A percentile compares a stretch with the other conserved stretches of the same genome.
phyloP scores from a whole-genome alignment of 805 yeast species.

The Ogataea nakhonphanomensis region DNA sequence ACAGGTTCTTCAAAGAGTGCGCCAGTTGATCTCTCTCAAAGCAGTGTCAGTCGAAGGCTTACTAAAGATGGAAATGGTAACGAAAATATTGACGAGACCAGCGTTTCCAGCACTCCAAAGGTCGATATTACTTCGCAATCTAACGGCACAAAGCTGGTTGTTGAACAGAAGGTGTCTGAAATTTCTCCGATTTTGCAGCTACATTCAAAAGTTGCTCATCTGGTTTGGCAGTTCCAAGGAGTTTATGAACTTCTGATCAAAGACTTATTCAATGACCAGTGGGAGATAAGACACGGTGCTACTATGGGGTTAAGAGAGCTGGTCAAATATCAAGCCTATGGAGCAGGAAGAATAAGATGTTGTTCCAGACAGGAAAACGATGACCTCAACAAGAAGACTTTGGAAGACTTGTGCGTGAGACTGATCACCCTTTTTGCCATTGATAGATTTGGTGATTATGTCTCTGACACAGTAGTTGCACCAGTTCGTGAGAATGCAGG shows the following conservation, averaged over 20 bases:
- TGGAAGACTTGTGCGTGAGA: constrained; percentile 87
- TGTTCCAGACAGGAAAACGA: constrained; percentile 61
- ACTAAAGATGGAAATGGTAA: constrained; percentile 39
- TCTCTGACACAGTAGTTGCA: constrained; percentile 95
- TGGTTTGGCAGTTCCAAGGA: constrained; percentile 94
- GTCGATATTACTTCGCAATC: constrained; percentile 68
- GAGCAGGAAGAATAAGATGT: constrained; percentile 79
- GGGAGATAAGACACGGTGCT: constrained; percentile 98
- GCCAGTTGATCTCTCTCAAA: constrained; percentile 68
- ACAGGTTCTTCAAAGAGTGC: constrained; percentile 40
- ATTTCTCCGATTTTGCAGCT: constrained; percentile 66
- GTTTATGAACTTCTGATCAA: constrained; percentile 76
- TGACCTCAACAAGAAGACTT: constrained; percentile 56
- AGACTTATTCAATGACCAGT: constrained; percentile 76
- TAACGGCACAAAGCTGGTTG: constrained; percentile 76
- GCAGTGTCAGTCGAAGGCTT: constrained; percentile 58
- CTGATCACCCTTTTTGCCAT: constrained; percentile 82
- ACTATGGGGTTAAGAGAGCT: constrained; percentile 89
- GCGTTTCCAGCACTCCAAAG: constrained; percentile 26
- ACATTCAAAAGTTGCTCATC: constrained; percentile 66
- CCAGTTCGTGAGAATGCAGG: constrained; percentile 98
- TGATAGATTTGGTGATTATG: constrained; percentile 95
- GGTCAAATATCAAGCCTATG: constrained; percentile 72
- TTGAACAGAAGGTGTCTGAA: constrained; percentile 70
- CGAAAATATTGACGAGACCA: constrained; percentile 15